Percentiles rank a stretch among this genome's conserved stretches.
Evolutionary conservation across 148 eudicot genomes (phyloP).

Genomic region (Bassia scoparia): DNA sequence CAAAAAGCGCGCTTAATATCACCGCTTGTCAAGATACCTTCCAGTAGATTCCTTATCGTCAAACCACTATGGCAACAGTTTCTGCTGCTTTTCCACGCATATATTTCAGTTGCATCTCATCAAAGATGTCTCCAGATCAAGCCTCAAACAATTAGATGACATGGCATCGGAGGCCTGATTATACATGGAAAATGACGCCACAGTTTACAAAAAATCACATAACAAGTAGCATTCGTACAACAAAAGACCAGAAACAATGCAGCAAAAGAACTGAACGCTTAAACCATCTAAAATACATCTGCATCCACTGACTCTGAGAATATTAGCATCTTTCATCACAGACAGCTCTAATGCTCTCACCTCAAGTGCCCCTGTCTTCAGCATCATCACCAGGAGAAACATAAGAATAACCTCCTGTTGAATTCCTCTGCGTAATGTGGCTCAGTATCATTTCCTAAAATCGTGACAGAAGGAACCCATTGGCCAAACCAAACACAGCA

Average conservation of each 20-base stretch:
- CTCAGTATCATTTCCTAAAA: slow-evolving; percentile 52
- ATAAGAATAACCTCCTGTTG: slow-evolving; percentile 53
- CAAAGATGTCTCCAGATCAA: slow-evolving; percentile 44
- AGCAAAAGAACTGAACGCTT: slow-evolving; percentile 45
- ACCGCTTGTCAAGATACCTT: slow-evolving; percentile 84
- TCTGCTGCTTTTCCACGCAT: slow-evolving; percentile 71
- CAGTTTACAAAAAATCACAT: slow-evolving; percentile 8
- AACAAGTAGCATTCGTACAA: neutral
- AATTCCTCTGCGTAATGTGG: slow-evolving; percentile 43
- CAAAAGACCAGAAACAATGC: slow-evolving; percentile 17
- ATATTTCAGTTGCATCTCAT: slow-evolving; percentile 55
- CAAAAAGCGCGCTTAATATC: slow-evolving; percentile 63
- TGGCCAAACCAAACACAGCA: slow-evolving; percentile 96
- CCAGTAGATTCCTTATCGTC: slow-evolving; percentile 66
- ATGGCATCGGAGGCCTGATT: slow-evolving; percentile 77
- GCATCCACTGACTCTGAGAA: slow-evolving; percentile 48
- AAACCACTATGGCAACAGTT: slow-evolving; percentile 68
- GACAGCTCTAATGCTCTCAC: slow-evolving; percentile 64
- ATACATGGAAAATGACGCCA: slow-evolving; percentile 19
- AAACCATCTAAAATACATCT: slow-evolving; percentile 60
- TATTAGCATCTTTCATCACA: slow-evolving; percentile 41
- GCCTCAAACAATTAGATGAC: slow-evolving; percentile 59
- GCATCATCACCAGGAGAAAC: slow-evolving; percentile 48
- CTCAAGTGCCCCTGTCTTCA: slow-evolving; percentile 40
- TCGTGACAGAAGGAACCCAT: slow-evolving; percentile 95